Evolutionary conservation across 164 flowering plant genomes (phyloP).

Genomic region (Santalum album): DNA sequence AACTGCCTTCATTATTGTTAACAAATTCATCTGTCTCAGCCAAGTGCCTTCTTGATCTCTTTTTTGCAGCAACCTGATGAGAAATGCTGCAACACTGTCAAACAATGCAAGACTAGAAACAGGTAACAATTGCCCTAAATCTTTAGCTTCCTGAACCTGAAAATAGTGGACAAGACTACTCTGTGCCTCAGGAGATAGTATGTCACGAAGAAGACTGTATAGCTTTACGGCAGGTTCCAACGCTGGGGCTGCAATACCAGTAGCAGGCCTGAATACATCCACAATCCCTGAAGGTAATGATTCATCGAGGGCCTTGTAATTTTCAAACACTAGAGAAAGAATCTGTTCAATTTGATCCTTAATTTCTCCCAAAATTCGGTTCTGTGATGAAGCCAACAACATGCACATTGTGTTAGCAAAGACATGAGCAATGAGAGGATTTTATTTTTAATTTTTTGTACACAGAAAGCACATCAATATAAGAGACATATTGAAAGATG

Average conservation of each 20-base stretch:
- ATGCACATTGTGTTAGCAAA: background rate
- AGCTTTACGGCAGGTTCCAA: conserved; percentile 75
- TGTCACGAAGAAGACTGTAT: conserved; percentile 74
- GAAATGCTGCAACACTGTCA: background rate
- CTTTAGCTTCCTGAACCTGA: conserved; percentile 41
- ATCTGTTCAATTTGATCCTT: conserved; percentile 79
- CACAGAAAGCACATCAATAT: background rate
- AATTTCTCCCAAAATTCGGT: conserved; percentile 80
- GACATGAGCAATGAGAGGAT: conserved; percentile 1
- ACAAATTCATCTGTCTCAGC: conserved; percentile 86
- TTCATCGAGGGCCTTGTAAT: conserved; percentile 87
- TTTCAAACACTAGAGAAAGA: conserved; percentile 73
- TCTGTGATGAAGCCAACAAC: conserved; percentile 31
- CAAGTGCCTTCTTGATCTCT: conserved; percentile 79
- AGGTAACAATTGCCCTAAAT: background rate
- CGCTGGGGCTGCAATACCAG: conserved; percentile 78
- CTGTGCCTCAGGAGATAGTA: conserved; percentile 82
- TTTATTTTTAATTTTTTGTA: background rate
- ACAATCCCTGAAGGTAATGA: conserved; percentile 62
- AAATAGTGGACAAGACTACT: conserved; percentile 60
- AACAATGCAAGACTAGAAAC: background rate
- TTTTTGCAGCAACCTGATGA: conserved; percentile 73
- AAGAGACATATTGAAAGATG: background rate
- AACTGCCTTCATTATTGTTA: conserved; percentile 38
- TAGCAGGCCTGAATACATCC: conserved; percentile 65